phyloP scores from a whole-genome alignment of 176 grass and related monocot species.

The Raddia guianensis region DNA sequence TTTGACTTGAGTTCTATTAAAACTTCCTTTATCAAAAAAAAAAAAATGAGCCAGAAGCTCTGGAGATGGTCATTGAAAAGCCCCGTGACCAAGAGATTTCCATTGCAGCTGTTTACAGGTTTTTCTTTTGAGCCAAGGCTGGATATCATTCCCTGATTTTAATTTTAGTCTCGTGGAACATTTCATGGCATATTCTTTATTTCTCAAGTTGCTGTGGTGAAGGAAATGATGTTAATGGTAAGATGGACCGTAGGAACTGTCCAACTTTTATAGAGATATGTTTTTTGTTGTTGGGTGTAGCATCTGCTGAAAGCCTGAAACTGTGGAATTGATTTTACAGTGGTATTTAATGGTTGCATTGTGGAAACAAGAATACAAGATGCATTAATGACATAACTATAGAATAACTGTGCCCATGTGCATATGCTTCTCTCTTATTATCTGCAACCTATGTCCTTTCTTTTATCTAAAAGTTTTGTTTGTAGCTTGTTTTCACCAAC shows the following conservation, averaged over 20 bases:
- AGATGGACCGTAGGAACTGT: conserved; percentile 25
- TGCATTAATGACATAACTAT: not conserved
- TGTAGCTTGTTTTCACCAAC: not conserved
- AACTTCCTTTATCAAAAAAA: too few species aligned
- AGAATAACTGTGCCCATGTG: conserved; percentile 18
- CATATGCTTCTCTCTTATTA: not conserved
- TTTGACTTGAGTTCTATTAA: too few species aligned
- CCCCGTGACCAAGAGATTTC: conserved; percentile 83
- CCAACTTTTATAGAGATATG: conserved; percentile 28
- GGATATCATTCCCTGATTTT: conserved; percentile 60
- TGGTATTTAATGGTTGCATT: conserved; percentile 10
- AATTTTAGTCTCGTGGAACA: not conserved
- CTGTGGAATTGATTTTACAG: conserved; percentile 11
- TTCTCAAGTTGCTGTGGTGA: conserved; percentile 11
- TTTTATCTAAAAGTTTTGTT: conserved; percentile 9
- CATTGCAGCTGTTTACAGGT: conserved; percentile 86
- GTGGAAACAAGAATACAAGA: conserved; percentile 24
- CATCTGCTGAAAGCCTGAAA: conserved; percentile 30
- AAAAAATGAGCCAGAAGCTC: conserved; percentile 65
- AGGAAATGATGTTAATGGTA: conserved; percentile 32
- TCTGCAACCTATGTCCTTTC: conserved; percentile 4
- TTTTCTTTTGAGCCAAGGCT: conserved; percentile 90
- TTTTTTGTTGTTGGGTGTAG: conserved; percentile 58
- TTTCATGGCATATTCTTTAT: not conserved
- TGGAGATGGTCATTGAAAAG: conserved; percentile 89